These are phyloP conservation scores for Beauveria varroae DNA, from an alignment of 2,329 filamentous ascomycete genomes.

Conservation along the genomic window DNA sequence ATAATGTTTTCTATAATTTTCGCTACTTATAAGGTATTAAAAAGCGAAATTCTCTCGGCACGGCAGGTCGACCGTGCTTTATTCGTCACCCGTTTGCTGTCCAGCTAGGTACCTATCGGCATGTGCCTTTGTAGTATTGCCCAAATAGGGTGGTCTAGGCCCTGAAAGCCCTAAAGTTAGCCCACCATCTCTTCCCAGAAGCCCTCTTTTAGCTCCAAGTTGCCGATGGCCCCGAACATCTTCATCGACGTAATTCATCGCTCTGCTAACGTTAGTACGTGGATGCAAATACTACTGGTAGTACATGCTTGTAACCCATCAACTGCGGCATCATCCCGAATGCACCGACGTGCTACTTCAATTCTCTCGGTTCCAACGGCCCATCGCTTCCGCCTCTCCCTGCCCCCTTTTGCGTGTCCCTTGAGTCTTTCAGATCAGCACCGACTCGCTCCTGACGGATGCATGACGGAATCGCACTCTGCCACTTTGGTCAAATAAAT, in stretches of 20 bases:
- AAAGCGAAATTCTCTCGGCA: no score
- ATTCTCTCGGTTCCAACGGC: neutral
- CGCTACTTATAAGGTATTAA: no score
- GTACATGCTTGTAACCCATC: neutral
- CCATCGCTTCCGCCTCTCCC: neutral
- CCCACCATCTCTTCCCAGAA: neutral
- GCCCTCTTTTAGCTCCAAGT: neutral
- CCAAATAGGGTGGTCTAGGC: neutral
- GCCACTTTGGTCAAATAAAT: neutral
- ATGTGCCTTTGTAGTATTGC: no score
- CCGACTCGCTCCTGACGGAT: neutral
- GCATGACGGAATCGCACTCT: constrained; percentile 5
- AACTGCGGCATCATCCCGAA: neutral
- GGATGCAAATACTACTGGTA: no score
- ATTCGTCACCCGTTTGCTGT: no score
- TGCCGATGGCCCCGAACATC: neutral
- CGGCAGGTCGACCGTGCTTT: no score
- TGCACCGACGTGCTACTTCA: neutral
- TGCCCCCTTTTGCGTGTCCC: neutral
- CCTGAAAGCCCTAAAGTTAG: neutral
- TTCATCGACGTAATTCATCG: neutral
- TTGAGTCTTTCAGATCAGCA: neutral
- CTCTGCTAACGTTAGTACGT: no score
- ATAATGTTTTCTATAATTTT: accelerated
- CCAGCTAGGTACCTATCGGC: neutral